Conservation (phyloP, 495 filamentous ascomycete genomes). For the Acidiella bohemica region DNA sequence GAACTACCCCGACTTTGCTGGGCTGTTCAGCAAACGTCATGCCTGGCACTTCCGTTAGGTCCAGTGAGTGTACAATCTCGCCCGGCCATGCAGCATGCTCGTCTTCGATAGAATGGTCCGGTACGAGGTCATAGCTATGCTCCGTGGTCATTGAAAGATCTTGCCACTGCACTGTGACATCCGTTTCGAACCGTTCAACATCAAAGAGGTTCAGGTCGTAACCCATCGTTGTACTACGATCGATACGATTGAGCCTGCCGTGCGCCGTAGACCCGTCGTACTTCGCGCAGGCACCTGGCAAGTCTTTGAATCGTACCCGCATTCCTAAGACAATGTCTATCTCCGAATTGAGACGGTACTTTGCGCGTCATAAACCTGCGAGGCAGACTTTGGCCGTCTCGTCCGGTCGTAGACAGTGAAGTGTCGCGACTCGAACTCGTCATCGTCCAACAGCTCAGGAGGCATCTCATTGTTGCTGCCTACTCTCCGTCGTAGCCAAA, state of each 20-base stretch:
- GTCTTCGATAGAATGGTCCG: conserved; percentile 37
- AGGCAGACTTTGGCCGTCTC: neutral
- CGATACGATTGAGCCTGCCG: conserved; percentile 30
- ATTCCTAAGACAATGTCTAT: conserved; percentile 29
- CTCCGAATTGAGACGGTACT: conserved; percentile 13
- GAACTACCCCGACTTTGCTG: conserved; percentile 44
- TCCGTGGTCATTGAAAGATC: conserved; percentile 39
- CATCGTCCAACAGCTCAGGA: conserved; percentile 12
- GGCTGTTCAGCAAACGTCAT: conserved; percentile 21
- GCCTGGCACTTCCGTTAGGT: conserved; percentile 17
- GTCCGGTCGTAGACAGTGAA: conserved; percentile 26
- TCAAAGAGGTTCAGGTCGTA: conserved; percentile 46
- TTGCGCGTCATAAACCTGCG: no score
- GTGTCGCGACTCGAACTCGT: conserved; percentile 18
- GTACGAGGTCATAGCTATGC: conserved; percentile 30
- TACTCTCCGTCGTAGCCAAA: conserved; percentile 33
- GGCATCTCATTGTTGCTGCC: conserved; percentile 3
- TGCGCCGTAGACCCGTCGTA: conserved; percentile 29
- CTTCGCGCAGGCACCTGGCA: conserved; percentile 34
- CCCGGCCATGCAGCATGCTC: conserved; percentile 45
- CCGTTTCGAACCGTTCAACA: conserved; percentile 34
- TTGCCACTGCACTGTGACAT: conserved; percentile 46
- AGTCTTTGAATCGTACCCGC: conserved; percentile 41
- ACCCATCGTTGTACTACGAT: conserved; percentile 37
- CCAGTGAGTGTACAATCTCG: conserved; percentile 40